Percentiles rank a stretch among this genome's conserved stretches.
Conservation (phyloP, 495 filamentous ascomycete genomes). For the Penicillium simplicissimum region DNA sequence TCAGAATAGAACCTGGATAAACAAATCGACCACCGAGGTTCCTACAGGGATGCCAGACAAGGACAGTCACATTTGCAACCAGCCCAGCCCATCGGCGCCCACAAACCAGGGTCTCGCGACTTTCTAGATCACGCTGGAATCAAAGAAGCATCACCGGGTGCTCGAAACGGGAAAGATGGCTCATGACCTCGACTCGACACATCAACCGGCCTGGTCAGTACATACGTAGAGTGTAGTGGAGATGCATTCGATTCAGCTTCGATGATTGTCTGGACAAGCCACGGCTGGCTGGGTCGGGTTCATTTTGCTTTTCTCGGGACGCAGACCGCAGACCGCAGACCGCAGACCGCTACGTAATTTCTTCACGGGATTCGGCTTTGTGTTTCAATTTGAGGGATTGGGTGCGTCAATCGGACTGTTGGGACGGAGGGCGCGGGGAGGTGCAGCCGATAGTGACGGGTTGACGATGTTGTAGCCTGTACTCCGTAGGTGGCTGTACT, state of each 20-base stretch:
- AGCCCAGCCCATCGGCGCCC: neutral
- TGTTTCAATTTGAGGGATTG: neutral
- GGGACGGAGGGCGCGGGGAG: conserved; percentile 1
- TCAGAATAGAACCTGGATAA: neutral
- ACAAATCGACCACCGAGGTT: neutral
- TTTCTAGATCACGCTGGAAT: neutral
- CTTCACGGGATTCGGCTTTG: neutral
- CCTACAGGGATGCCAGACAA: neutral
- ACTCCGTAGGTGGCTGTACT: too few relatives aligned
- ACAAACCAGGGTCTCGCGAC: neutral
- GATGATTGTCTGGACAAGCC: neutral
- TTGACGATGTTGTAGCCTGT: neutral
- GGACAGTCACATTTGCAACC: neutral
- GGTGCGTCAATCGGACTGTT: conserved; percentile 5
- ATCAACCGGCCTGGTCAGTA: too few relatives aligned
- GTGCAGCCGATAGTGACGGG: conserved; percentile 1
- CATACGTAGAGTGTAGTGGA: too few relatives aligned
- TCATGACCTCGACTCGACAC: conserved; percentile 10
- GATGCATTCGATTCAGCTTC: neutral
- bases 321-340: neutral
- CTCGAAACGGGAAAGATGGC: conserved; percentile 6
- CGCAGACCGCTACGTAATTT: neutral
- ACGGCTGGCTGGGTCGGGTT: neutral
- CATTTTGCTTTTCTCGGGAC: neutral
- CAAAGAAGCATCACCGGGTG: neutral